phyloP scores from a whole-genome alignment of 768 basidiomycete species.

The Mycena indigotica region DNA sequence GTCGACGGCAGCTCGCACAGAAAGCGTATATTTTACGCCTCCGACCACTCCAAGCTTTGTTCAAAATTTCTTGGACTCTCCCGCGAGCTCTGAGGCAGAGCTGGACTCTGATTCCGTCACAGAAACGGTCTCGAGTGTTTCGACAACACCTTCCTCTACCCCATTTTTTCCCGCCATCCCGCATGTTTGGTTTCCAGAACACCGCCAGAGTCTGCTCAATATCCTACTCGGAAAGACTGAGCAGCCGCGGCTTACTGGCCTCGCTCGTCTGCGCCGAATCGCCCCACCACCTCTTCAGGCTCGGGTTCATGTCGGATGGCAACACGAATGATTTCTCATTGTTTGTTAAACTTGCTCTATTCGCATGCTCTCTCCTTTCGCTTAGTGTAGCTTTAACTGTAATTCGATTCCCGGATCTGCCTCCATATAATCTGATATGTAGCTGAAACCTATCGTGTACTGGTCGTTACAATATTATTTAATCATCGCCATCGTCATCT shows the following conservation, averaged over 20 bases:
- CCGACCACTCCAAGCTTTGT: background rate
- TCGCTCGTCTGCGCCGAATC: constrained; percentile 15
- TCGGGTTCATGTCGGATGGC: too few species aligned
- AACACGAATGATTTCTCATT: too few species aligned
- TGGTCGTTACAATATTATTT: too few species aligned
- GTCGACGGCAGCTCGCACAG: background rate
- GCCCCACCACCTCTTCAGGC: constrained; percentile 7
- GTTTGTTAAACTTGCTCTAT: too few species aligned
- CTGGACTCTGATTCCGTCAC: background rate
- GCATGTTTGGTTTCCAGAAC: background rate
- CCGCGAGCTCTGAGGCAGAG: background rate
- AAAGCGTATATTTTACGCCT: constrained; percentile 13
- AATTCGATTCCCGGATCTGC: too few species aligned
- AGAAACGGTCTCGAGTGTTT: background rate
- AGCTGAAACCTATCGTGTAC: too few species aligned
- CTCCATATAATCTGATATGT: too few species aligned
- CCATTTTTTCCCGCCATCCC: background rate
- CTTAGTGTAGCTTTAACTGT: too few species aligned
- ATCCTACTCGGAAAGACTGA: background rate
- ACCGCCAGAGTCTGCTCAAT: background rate
- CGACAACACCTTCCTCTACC: background rate
- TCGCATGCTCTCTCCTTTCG: too few species aligned
- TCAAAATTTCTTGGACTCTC: background rate
- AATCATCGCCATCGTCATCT: too few species aligned
- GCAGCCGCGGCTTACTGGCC: constrained; percentile 1